Conservation (phyloP, 345 rosid species). For the Euphorbia pulcherrima region DNA sequence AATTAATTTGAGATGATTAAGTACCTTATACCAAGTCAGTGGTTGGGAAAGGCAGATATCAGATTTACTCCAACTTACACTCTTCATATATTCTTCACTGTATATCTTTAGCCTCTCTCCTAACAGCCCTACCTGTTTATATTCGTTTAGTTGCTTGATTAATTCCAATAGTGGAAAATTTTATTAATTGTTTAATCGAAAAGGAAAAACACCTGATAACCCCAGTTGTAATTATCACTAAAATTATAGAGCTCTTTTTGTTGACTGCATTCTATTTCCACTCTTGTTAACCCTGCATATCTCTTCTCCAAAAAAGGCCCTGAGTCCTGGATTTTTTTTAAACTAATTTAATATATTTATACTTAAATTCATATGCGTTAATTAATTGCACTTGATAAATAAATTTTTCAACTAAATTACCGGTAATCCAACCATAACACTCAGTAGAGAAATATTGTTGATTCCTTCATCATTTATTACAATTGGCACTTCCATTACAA, state of each 20-base stretch:
- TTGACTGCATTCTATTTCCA: slow-evolving; percentile 15
- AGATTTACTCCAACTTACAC: slow-evolving; percentile 10
- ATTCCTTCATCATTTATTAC: neutral
- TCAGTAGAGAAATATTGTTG: slow-evolving; percentile 22
- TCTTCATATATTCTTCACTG: neutral
- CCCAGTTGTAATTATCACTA: slow-evolving; percentile 16
- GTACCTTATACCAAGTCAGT: slow-evolving; percentile 25
- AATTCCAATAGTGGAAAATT: no score
- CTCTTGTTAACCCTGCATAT: slow-evolving; percentile 17
- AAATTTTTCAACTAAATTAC: slow-evolving; percentile 7
- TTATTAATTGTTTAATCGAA: no score
- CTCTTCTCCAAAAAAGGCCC: slow-evolving; percentile 27
- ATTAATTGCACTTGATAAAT: no score
- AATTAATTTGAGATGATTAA: neutral
- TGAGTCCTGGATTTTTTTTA: slow-evolving; percentile 26
- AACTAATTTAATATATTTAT: no score
- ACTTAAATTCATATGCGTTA: no score
- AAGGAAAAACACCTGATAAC: slow-evolving; percentile 22
- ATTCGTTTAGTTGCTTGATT: neutral
- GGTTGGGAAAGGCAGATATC: neutral
- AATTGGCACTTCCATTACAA: slow-evolving; percentile 17
- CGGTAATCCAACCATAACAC: slow-evolving; percentile 31
- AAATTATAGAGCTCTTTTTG: slow-evolving; percentile 8
- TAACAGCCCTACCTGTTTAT: slow-evolving; percentile 14
- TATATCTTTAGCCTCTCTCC: slow-evolving; percentile 15